A percentile compares a stretch with the other conserved stretches of the same genome.
Evolutionary conservation across 495 filamentous ascomycete genomes (phyloP).

Genomic region (Entonaema liquescens): DNA sequence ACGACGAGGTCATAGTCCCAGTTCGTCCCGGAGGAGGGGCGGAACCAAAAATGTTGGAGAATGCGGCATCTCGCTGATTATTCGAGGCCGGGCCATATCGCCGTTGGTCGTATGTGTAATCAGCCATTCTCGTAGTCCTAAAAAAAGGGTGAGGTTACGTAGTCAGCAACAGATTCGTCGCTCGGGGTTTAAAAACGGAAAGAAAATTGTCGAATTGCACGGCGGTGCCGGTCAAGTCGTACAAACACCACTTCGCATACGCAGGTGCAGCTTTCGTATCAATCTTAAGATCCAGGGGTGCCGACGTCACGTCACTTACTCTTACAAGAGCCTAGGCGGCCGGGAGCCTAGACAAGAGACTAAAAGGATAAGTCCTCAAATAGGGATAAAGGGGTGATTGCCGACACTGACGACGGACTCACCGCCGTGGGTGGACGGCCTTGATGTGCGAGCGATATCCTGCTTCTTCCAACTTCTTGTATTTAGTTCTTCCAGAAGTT

Average conservation of each 20-base stretch:
- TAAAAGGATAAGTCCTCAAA: conserved; percentile 26
- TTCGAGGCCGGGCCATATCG: conserved; percentile 74
- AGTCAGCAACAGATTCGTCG: conserved; percentile 32
- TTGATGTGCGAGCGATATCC: conserved; percentile 33
- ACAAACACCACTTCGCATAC: conserved; percentile 30
- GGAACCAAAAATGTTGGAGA: conserved; percentile 94
- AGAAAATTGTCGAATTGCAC: conserved; percentile 21
- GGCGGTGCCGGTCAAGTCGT: conserved; percentile 31
- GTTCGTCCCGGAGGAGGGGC: conserved; percentile 86
- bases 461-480: conserved; percentile 4
- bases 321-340: conserved; percentile 45
- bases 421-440: conserved; percentile 38
- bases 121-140: conserved; percentile 72
- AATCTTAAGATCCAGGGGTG: conserved; percentile 21
- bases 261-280: conserved; percentile 38
- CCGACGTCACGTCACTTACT: conserved; percentile 37
- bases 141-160: conserved; percentile 21
- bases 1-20: conserved; percentile 82
- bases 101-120: conserved; percentile 80
- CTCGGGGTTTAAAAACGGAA: conserved; percentile 10
- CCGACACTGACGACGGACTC: conserved; percentile 36
- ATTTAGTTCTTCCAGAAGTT: not conserved
- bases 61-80: conserved; percentile 91
- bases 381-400: conserved; percentile 28
- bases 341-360: conserved; percentile 46